These are phyloP conservation scores for Hysterium pulicare DNA, from an alignment of 2,329 filamentous ascomycete genomes.

Conservation along the genomic window DNA sequence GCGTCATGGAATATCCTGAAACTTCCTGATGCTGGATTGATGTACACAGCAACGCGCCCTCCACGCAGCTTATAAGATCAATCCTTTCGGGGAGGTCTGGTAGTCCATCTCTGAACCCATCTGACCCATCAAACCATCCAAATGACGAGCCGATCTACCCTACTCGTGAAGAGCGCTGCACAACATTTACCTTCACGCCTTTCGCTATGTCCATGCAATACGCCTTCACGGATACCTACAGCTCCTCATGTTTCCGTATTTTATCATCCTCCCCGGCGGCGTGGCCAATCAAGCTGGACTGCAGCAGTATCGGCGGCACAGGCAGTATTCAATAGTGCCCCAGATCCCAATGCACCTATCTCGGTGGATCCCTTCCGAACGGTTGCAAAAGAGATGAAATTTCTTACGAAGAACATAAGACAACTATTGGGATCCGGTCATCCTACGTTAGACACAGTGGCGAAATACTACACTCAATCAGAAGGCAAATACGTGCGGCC, in stretches of 20 bases:
- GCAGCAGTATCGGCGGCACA: conserved; percentile 67
- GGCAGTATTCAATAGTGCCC: conserved; percentile 62
- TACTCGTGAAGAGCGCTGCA: conserved; percentile 32
- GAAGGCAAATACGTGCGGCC: conserved; percentile 97
- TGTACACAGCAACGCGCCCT: not conserved
- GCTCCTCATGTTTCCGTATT: conserved; percentile 22
- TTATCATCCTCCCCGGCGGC: conserved; percentile 41
- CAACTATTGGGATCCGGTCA: conserved; percentile 92
- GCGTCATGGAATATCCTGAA: not conserved
- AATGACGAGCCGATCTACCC: conserved; percentile 35
- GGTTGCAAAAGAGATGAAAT: conserved; percentile 96
- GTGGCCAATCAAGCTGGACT: conserved; percentile 65
- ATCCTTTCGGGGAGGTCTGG: conserved; percentile 6
- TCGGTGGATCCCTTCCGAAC: conserved; percentile 82
- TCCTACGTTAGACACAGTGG: conserved; percentile 87
- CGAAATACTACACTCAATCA: conserved; percentile 96
- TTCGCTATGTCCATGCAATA: conserved; percentile 22
- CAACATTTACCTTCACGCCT: conserved; percentile 19
- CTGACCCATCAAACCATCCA: not conserved
- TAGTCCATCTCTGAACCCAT: conserved; percentile 20
- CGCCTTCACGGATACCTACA: conserved; percentile 12
- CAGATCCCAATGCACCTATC: conserved; percentile 62
- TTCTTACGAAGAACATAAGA: conserved; percentile 87
- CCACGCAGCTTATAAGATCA: not conserved
- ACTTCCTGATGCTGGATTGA: not conserved